Evolutionary conservation across 2,329 filamentous ascomycete genomes (phyloP).

Genomic region (Thielaviopsis populi): DNA sequence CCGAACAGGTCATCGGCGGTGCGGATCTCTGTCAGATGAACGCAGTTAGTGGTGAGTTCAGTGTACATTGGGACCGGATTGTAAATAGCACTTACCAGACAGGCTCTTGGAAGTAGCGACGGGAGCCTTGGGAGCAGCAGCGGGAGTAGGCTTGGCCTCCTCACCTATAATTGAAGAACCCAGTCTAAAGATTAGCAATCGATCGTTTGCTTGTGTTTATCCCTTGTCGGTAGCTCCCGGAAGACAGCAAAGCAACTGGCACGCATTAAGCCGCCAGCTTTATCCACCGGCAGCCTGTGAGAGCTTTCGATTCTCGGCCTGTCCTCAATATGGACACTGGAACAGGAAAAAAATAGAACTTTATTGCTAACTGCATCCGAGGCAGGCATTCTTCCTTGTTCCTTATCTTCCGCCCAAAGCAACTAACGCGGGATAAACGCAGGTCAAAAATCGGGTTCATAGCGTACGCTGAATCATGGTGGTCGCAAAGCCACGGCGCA

Average conservation of each 20-base stretch:
- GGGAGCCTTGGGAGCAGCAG: conserved; percentile 24
- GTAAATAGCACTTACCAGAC: conserved; percentile 29
- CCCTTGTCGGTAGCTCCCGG: background rate
- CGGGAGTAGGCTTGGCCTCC: conserved; percentile 18
- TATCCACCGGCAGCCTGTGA: background rate
- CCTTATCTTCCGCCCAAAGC: background rate
- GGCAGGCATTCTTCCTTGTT: background rate
- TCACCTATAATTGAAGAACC: conserved; percentile 14
- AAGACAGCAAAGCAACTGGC: background rate
- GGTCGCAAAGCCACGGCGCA: conserved; percentile 45
- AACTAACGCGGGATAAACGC: background rate
- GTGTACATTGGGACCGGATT: conserved; percentile 4
- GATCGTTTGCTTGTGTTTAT: background rate
- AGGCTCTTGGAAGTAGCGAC: conserved; percentile 32
- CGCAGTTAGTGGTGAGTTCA: conserved; percentile 5
- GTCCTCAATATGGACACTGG: background rate
- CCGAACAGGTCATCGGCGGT: conserved; percentile 66
- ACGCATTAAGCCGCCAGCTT: background rate
- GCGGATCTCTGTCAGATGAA: conserved; percentile 57
- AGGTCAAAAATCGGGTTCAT: conserved; percentile 18
- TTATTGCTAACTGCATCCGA: background rate
- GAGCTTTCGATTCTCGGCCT: background rate
- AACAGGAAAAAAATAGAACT: background rate
- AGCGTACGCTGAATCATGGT: conserved; percentile 45
- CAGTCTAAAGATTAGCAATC: conserved; percentile 5